Conservation (phyloP, 768 basidiomycete genomes). For the Tylopilus felleus region DNA sequence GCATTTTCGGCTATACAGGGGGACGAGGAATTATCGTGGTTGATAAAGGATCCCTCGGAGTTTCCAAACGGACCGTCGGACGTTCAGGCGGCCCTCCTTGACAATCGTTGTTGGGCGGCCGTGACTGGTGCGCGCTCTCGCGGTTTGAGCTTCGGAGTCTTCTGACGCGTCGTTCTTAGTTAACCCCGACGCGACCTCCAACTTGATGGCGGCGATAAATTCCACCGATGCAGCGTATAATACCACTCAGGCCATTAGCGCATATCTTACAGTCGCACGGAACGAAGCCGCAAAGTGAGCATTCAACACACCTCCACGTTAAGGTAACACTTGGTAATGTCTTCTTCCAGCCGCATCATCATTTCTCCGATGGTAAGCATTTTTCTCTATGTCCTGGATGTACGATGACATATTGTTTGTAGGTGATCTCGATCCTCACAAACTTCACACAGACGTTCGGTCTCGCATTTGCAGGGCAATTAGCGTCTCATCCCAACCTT, state of each 20-base stretch:
- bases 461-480: slow-evolving; percentile 29
- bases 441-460: slow-evolving; percentile 37
- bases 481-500: slow-evolving; percentile 29
- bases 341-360: slow-evolving; percentile 15
- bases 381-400: background rate
- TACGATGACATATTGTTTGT: background rate
- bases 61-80: slow-evolving; percentile 46
- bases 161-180: slow-evolving; percentile 29
- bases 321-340: background rate
- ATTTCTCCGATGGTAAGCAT: slow-evolving; percentile 13
- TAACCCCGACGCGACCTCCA: slow-evolving; percentile 38
- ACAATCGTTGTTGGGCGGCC: slow-evolving; percentile 54
- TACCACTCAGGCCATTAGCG: slow-evolving; percentile 47
- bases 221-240: slow-evolving; percentile 44
- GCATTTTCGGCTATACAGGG: slow-evolving; percentile 33
- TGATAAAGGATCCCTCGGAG: slow-evolving; percentile 35
- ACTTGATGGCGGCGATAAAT: slow-evolving; percentile 36
- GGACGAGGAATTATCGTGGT: slow-evolving; percentile 44
- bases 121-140: slow-evolving; percentile 43
- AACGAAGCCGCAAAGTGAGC: slow-evolving; percentile 60
- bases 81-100: slow-evolving; percentile 42
- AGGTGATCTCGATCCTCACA: slow-evolving; percentile 35
- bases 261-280: slow-evolving; percentile 46
- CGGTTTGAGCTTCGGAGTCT: background rate
- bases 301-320: background rate